phyloP scores from a whole-genome alignment of 768 basidiomycete genomes.

The Russula brevipes region DNA sequence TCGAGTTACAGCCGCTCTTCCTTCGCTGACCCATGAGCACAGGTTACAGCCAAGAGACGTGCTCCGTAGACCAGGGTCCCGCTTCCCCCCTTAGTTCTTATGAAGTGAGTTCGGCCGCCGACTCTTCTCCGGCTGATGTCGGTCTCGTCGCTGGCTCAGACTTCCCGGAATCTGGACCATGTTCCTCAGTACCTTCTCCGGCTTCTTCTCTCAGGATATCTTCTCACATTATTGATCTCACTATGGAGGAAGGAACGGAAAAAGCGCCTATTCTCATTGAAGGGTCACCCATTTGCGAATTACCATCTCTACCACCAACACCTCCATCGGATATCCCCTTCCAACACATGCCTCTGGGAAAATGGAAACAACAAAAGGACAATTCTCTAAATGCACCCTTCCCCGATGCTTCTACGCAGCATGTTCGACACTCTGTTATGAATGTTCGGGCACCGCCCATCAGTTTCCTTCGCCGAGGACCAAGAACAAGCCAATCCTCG shows the following conservation, averaged over 20 bases:
- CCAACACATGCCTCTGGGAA: background rate
- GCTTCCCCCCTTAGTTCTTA: conserved; percentile 1
- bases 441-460: background rate
- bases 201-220: background rate
- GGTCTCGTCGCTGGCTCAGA: background rate
- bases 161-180: background rate
- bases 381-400: conserved; percentile 9
- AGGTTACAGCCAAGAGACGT: conserved; percentile 6
- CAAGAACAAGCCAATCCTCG: background rate
- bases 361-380: conserved; percentile 2
- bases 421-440: conserved; percentile 15
- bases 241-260: conserved; percentile 15
- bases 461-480: conserved; percentile 1
- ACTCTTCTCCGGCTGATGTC: background rate
- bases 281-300: conserved; percentile 14
- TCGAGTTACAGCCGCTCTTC: background rate
- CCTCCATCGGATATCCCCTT: background rate
- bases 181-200: background rate
- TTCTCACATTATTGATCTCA: conserved; percentile 19
- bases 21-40: background rate
- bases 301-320: background rate
- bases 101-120: background rate
- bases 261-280: conserved; percentile 18
- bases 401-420: conserved; percentile 17
- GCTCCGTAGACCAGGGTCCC: background rate